These are phyloP conservation scores for Cladosporium cucumerinum DNA, from an alignment of 2,329 filamentous ascomycete species.

Conservation along the genomic window DNA sequence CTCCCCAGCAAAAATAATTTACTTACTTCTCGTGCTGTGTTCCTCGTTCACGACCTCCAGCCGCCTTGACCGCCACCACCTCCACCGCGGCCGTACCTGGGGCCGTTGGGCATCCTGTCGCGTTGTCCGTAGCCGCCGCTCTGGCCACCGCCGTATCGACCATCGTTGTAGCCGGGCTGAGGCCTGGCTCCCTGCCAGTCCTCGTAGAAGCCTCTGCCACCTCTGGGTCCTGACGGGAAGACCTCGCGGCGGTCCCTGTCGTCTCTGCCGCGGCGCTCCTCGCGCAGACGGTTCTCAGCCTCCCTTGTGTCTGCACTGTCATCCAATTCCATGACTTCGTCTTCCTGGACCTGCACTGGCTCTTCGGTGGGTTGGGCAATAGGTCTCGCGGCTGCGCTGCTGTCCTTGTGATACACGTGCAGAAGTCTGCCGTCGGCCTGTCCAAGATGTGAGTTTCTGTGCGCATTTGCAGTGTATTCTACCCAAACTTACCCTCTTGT, in stretches of 20 bases:
- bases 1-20: background rate
- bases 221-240: conserved; percentile 9
- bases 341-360: conserved; percentile 18
- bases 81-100: conserved; percentile 10
- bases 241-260: conserved; percentile 18
- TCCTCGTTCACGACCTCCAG: conserved; percentile 3
- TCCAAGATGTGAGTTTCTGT: conserved; percentile 18
- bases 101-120: conserved; percentile 2
- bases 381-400: conserved; percentile 14
- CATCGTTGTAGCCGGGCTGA: conserved; percentile 9
- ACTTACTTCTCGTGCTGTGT: background rate
- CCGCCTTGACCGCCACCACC: background rate
- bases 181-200: conserved; percentile 13
- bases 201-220: conserved; percentile 5
- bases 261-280: conserved; percentile 30
- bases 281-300: conserved; percentile 30
- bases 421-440: conserved; percentile 72
- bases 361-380: conserved; percentile 10
- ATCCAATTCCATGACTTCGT: conserved; percentile 46
- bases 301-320: conserved; percentile 31
- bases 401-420: conserved; percentile 57
- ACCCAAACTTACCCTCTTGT: conserved; percentile 62
- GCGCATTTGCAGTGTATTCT: background rate
- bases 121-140: background rate
- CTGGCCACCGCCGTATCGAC: conserved; percentile 5